Evolutionary conservation across 2,329 filamentous ascomycete species (phyloP).

Genomic region (Niveomyces coronatus): DNA sequence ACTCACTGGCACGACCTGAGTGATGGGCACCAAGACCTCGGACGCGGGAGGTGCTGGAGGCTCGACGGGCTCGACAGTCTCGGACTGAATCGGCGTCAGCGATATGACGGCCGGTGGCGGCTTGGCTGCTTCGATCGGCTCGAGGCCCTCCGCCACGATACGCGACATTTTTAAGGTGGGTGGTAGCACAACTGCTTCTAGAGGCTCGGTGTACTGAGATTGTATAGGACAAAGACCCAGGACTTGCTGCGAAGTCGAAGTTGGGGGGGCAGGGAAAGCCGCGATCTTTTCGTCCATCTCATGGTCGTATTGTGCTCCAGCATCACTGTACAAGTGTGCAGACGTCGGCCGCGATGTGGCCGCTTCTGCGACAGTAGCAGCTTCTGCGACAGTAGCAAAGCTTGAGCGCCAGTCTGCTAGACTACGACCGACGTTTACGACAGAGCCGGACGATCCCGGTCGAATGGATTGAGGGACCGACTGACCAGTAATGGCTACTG

Average conservation of each 20-base stretch:
- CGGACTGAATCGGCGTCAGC: conserved; percentile 16
- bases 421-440: conserved; percentile 21
- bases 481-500: conserved; percentile 25
- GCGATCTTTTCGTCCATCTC: conserved; percentile 42
- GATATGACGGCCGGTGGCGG: conserved; percentile 16
- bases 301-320: conserved; percentile 39
- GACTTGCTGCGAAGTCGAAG: conserved; percentile 25
- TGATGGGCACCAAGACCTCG: conserved; percentile 5
- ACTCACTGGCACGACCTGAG: conserved; percentile 14
- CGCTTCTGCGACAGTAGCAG: conserved; percentile 16
- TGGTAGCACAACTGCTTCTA: conserved; percentile 14
- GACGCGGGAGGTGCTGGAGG: conserved; percentile 1
- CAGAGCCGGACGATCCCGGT: conserved; percentile 33
- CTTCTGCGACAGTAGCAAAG: conserved; percentile 12
- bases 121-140: conserved; percentile 19
- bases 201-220: conserved; percentile 33
- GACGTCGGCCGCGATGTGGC: conserved; percentile 39
- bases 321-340: conserved; percentile 40
- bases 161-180: conserved; percentile 18
- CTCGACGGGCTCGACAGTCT: conserved; percentile 23
- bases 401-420: conserved; percentile 17
- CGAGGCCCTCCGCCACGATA: conserved; percentile 18
- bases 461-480: conserved; percentile 22
- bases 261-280: conserved; percentile 44
- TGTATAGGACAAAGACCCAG: conserved; percentile 36